Percentiles rank a stretch among this genome's conserved stretches.
Evolutionary conservation across 768 basidiomycete species (phyloP).

Genomic region (Hypsizygus marmoreus): DNA sequence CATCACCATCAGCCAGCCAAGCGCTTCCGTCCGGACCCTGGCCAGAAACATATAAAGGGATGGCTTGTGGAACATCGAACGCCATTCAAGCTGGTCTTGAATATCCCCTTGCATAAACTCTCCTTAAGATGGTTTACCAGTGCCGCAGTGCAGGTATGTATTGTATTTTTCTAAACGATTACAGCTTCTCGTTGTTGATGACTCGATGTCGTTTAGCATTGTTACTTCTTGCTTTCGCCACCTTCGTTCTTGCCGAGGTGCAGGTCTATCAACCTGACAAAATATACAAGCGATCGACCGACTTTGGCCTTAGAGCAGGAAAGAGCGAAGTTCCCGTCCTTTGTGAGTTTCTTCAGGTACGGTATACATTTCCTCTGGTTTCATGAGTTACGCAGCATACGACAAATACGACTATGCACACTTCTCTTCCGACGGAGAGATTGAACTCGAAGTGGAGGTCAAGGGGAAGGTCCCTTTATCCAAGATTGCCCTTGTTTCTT

Average conservation of each 20-base stretch:
- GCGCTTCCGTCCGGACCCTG: no score
- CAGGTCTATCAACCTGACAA: slow-evolving; percentile 13
- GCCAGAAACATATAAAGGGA: no score
- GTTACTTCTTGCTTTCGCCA: slow-evolving; percentile 8
- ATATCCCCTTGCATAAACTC: not conserved
- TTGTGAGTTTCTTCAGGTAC: slow-evolving; percentile 3
- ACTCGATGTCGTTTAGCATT: slow-evolving; percentile 7
- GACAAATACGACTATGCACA: slow-evolving; percentile 18
- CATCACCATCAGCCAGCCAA: no score
- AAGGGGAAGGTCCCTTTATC: slow-evolving; percentile 10
- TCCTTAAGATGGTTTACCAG: slow-evolving; percentile 12
- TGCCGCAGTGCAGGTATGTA: slow-evolving; percentile 18
- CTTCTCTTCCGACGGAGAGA: slow-evolving; percentile 15
- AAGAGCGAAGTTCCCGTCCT: slow-evolving; percentile 14
- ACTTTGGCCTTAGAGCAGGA: slow-evolving; percentile 12
- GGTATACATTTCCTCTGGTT: not conserved
- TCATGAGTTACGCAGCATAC: slow-evolving; percentile 5
- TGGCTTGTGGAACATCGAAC: no score
- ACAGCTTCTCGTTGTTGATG: not conserved
- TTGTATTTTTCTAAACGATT: not conserved
- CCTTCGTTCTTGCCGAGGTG: slow-evolving; percentile 9
- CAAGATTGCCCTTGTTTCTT: slow-evolving; percentile 11
- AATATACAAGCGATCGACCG: slow-evolving; percentile 11
- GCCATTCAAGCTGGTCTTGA: slow-evolving; percentile 21
- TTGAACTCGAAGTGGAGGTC: slow-evolving; percentile 15